Percentiles rank a stretch among this genome's conserved stretches.
Evolutionary conservation across 192 early-diverging fungal genomes (phyloP).

Genomic region (Tieghemiomyces parasiticus): DNA sequence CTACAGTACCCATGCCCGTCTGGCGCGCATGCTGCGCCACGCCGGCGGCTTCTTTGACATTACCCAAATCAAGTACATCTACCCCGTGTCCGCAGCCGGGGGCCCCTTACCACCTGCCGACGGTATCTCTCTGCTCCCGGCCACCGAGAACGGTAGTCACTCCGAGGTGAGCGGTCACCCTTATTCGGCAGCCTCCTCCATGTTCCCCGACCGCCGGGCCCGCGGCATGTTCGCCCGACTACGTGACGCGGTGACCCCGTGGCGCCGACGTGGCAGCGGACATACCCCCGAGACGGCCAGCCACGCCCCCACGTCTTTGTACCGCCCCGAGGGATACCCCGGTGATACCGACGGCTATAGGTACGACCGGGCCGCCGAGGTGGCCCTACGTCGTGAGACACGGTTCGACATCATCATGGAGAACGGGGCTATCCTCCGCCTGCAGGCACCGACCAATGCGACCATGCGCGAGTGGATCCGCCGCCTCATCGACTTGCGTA

Average conservation of each 20-base stretch:
- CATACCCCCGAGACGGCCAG: no score
- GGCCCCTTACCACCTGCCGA: not conserved
- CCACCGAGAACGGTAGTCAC: not conserved
- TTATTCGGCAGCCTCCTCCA: not conserved
- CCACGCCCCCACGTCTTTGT: not conserved
- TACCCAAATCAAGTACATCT: constrained; percentile 5
- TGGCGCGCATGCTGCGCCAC: constrained; percentile 5
- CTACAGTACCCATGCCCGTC: constrained; percentile 6
- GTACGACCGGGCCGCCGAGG: not conserved
- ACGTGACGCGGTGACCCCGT: not conserved
- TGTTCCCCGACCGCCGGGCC: not conserved
- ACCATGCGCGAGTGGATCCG: constrained; percentile 28
- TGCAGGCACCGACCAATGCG: constrained; percentile 21
- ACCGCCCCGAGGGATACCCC: constrained; percentile 3
- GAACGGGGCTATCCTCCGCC: constrained; percentile 16
- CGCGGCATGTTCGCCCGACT: not conserved
- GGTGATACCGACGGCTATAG: not conserved
- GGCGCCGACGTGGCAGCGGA: no score
- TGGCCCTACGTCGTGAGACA: constrained; percentile 1
- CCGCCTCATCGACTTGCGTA: constrained; percentile 20
- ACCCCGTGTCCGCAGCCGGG: not conserved
- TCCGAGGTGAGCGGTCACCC: not conserved
- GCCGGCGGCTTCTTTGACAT: constrained; percentile 10
- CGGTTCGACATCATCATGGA: constrained; percentile 22
- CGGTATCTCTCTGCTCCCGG: not conserved